Percentiles rank a stretch among this genome's conserved stretches.
phyloP scores from a whole-genome alignment of 2,329 filamentous ascomycete genomes.

The Fusarium albosuccineum region DNA sequence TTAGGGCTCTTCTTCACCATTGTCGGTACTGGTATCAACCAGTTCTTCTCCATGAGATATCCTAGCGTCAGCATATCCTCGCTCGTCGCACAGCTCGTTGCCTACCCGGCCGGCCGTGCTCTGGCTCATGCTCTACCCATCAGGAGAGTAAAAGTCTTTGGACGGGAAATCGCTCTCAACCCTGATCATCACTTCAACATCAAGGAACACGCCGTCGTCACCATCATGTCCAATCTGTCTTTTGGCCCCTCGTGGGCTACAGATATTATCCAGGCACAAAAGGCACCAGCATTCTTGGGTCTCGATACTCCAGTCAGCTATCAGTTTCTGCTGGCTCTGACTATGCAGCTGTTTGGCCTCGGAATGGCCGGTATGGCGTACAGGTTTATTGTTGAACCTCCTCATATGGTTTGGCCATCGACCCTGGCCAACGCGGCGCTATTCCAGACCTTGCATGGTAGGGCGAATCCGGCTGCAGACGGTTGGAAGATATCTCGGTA shows the following conservation, averaged over 20 bases:
- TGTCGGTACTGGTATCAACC: slow-evolving; percentile 60
- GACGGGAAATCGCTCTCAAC: slow-evolving; percentile 49
- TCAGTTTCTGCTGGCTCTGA: slow-evolving; percentile 49
- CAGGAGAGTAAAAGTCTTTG: slow-evolving; percentile 41
- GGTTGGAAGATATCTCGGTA: slow-evolving; percentile 55
- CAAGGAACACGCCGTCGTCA: slow-evolving; percentile 61
- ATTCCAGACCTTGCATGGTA: slow-evolving; percentile 53
- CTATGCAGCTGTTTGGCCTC: slow-evolving; percentile 55
- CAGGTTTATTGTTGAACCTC: slow-evolving; percentile 54
- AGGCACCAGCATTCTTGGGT: slow-evolving; percentile 52
- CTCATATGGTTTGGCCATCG: slow-evolving; percentile 55
- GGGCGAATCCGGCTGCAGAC: slow-evolving; percentile 52
- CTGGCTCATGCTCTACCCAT: slow-evolving; percentile 56
- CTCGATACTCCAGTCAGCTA: not conserved
- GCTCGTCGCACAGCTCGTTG: slow-evolving; percentile 59
- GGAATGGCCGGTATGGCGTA: slow-evolving; percentile 54
- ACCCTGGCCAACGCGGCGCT: slow-evolving; percentile 55
- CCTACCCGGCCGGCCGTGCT: slow-evolving; percentile 57
- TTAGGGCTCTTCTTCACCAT: slow-evolving; percentile 60
- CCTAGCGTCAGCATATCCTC: slow-evolving; percentile 60
- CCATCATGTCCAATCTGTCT: slow-evolving; percentile 63
- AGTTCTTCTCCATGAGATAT: slow-evolving; percentile 62
- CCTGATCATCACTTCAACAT: slow-evolving; percentile 59
- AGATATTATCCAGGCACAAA: slow-evolving; percentile 59
- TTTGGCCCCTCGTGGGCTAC: slow-evolving; percentile 52